Evolutionary conservation across 371 early-diverging fungal genomes (phyloP).

Genomic region (Mucor piriformis): DNA sequence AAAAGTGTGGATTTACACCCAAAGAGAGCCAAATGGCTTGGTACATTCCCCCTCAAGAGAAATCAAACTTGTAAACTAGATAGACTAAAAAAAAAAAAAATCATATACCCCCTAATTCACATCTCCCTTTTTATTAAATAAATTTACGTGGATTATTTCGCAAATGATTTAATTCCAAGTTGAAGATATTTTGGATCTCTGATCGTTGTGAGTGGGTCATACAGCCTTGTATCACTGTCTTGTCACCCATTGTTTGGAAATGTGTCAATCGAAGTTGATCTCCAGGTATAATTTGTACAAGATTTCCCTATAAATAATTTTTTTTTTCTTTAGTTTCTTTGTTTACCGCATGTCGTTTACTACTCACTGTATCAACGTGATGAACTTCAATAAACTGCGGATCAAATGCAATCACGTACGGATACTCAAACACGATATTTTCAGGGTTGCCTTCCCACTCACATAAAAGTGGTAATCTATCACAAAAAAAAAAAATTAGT

Average conservation of each 20-base stretch:
- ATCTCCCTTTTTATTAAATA: neutral
- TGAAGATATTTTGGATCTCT: conserved; percentile 25
- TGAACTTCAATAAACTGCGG: conserved; percentile 87
- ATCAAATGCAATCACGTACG: conserved; percentile 88
- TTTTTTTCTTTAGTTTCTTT: too few relatives aligned
- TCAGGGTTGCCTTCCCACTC: conserved; percentile 65
- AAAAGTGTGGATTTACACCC: conserved; percentile 54
- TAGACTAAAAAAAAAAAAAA: neutral
- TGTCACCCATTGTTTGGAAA: conserved; percentile 13
- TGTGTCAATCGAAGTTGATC: conserved; percentile 43
- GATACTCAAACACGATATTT: conserved; percentile 69
- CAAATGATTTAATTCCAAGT: conserved; percentile 7
- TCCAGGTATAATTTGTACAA: conserved; percentile 54
- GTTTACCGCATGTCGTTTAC: too few relatives aligned
- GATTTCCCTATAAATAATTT: conserved; percentile 60
- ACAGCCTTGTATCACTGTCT: conserved; percentile 29
- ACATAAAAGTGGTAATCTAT: conserved; percentile 16
- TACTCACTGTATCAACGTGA: conserved; percentile 75
- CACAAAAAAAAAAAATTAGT: neutral
- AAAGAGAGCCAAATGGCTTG: conserved; percentile 59
- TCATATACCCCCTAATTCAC: neutral
- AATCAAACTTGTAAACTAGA: conserved; percentile 2
- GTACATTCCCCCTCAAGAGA: conserved; percentile 37
- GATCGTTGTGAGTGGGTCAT: conserved; percentile 29
- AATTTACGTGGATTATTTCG: neutral